Base-by-base conservation (phyloP, 1,284 basidiomycete species). In the Malassezia japonica region DNA sequence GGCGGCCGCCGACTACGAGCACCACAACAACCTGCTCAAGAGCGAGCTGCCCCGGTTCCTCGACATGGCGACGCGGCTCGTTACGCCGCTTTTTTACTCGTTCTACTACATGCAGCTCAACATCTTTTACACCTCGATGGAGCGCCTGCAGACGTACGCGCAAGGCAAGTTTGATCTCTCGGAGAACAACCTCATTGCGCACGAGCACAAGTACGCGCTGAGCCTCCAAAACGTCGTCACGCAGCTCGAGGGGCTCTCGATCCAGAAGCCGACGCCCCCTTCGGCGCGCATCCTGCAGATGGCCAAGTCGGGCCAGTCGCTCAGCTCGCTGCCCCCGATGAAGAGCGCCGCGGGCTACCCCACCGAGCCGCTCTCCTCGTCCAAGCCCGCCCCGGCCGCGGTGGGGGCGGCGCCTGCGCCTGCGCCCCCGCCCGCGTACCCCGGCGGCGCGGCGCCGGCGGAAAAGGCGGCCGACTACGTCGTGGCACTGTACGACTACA, bases 41-140 rank as follows among this genome's bases (percentile, higher is more conserved):
- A 80, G 81, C 51, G 94, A 99, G 68, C 78, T 99, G 28, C 91
- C 92, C 1, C 80, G 82, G 16, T 96, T 98, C 78, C 83, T 98
- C 77, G 79, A 80, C 25, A 80, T 95, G 65, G 80, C 85, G 1
- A 85, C 86, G 1, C 81, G 84, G 55, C 95, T 96, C 76, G 87
- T 98, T 71, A 86, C 92, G 60, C 94, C 94, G 1, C 78, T 98
- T 13, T 98, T 95, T 80, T 85, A 95, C 70, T 92, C 88, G 21
- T 91, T 92, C 79, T 99, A 88, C 79, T 99, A 95, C 75, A 96
- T 98, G 92, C 90, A 96, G 88, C 58, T 72, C 85, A 95, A 95
- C 75, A 85, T 95, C 50, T 92, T 84, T 75, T 95, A 94, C 75
- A 78, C 92, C 54, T 82, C 94, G 70, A 79, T 92, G 55, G 92